Evolutionary conservation across 2,329 filamentous ascomycete genomes (phyloP).

Genomic region (Cercospora sp.): DNA sequence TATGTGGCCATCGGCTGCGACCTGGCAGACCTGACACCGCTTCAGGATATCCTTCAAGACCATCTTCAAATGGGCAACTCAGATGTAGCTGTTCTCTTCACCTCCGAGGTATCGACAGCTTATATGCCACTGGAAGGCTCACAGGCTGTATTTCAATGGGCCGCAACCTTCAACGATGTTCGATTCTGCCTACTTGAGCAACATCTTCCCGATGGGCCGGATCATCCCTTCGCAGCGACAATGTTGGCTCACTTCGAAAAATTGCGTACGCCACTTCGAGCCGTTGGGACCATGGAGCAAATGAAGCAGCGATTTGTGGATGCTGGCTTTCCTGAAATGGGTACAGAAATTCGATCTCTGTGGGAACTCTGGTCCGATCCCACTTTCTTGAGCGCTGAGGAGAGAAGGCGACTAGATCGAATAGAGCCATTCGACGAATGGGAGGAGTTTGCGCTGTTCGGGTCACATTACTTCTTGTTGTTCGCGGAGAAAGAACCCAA

Average conservation of each 20-base stretch:
- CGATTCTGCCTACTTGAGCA: slow-evolving; percentile 88
- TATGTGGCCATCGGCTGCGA: slow-evolving; percentile 84
- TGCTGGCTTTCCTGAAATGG: slow-evolving; percentile 63
- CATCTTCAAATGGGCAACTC: slow-evolving; percentile 60
- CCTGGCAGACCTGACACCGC: slow-evolving; percentile 63
- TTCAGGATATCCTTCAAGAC: slow-evolving; percentile 60
- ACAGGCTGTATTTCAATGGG: slow-evolving; percentile 75
- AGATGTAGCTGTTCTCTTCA: slow-evolving; percentile 65
- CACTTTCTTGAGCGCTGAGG: slow-evolving; percentile 60
- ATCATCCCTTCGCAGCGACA: slow-evolving; percentile 80
- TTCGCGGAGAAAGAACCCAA: slow-evolving; percentile 55
- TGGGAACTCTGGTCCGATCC: slow-evolving; percentile 81
- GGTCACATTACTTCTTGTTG: slow-evolving; percentile 79
- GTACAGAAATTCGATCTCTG: slow-evolving; percentile 63
- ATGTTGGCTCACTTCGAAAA: slow-evolving; percentile 86
- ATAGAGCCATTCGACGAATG: slow-evolving; percentile 91
- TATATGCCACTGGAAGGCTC: slow-evolving; percentile 78
- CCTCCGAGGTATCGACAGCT: slow-evolving; percentile 86
- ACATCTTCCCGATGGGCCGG: slow-evolving; percentile 71
- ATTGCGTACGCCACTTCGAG: slow-evolving; percentile 73
- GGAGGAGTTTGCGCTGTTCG: slow-evolving; percentile 89
- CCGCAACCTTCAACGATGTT: slow-evolving; percentile 67
- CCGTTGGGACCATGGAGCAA: slow-evolving; percentile 62
- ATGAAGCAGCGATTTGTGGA: slow-evolving; percentile 68
- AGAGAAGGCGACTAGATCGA: slow-evolving; percentile 64